Percentiles rank a stretch among this genome's conserved stretches.
phyloP scores from a whole-genome alignment of 306 rosid species.

The Fragaria nilgerrensis region DNA sequence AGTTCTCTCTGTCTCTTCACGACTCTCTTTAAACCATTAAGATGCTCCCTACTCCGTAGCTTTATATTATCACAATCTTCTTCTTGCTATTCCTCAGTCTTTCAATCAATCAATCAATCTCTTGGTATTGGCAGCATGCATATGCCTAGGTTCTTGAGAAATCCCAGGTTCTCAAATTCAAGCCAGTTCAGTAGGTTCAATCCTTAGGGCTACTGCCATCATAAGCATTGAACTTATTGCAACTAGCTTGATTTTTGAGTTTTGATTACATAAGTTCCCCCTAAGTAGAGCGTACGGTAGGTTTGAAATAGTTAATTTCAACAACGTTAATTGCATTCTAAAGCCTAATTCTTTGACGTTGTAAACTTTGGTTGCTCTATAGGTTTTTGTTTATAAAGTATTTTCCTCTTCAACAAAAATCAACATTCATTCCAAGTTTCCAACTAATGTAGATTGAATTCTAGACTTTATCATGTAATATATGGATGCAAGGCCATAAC shows the following conservation, averaged over 20 bases:
- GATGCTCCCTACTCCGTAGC: not conserved
- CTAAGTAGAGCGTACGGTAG: not conserved
- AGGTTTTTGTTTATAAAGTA: no score
- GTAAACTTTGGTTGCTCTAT: no score
- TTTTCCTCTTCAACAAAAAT: no score
- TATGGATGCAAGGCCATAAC: no score
- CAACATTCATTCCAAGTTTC: no score
- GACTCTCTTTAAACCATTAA: not conserved
- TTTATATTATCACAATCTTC: not conserved
- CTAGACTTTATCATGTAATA: no score
- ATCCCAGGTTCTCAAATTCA: constrained; percentile 38
- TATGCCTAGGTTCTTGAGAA: constrained; percentile 4
- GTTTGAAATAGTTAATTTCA: not conserved
- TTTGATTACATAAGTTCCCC: not conserved
- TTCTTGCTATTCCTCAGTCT: constrained; percentile 18
- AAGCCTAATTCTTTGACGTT: no score
- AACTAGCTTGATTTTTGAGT: constrained; percentile 18
- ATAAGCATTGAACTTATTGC: constrained; percentile 21
- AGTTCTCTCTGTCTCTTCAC: not conserved
- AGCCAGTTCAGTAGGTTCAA: constrained; percentile 34
- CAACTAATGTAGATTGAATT: no score
- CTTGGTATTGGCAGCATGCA: constrained; percentile 29
- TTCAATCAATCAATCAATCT: not conserved
- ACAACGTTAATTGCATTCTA: not conserved
- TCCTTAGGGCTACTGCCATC: constrained; percentile 1